These are phyloP conservation scores for Salvia sclarea DNA, from an alignment of 305 asterid genomes.

Conservation along the genomic window DNA sequence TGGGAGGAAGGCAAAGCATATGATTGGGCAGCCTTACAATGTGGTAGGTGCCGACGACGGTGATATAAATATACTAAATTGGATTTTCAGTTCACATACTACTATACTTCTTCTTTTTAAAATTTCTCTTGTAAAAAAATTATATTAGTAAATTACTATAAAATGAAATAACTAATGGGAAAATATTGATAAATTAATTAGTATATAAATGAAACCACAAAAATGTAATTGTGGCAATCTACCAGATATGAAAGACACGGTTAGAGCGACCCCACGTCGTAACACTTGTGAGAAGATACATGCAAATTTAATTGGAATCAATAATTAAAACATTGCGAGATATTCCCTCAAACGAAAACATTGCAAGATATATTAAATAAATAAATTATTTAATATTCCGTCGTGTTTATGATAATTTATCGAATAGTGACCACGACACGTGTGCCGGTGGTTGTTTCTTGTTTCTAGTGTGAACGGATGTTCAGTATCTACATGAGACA, in stretches of 20 bases:
- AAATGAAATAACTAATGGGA: no score
- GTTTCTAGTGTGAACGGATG: not conserved
- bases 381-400: not conserved
- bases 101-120: no score
- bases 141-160: no score
- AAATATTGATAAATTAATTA: no score
- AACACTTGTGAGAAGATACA: not conserved
- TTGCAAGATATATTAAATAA: not conserved
- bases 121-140: no score
- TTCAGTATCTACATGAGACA: not conserved
- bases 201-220: no score
- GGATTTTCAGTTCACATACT: slow-evolving; percentile 9
- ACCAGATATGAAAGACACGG: no score
- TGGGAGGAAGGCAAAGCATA: slow-evolving; percentile 2
- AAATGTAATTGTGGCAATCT: no score
- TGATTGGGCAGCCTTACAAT: not conserved
- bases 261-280: not conserved
- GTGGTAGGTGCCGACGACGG: no score
- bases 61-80: not conserved
- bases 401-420: not conserved
- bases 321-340: no score
- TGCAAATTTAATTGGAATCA: no score
- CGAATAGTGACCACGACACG: not conserved
- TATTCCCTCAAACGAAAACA: no score
- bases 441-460: not conserved